Base-by-base conservation (phyloP, 1,139 yeast species). In the Suhomyces guaymorum region DNA sequence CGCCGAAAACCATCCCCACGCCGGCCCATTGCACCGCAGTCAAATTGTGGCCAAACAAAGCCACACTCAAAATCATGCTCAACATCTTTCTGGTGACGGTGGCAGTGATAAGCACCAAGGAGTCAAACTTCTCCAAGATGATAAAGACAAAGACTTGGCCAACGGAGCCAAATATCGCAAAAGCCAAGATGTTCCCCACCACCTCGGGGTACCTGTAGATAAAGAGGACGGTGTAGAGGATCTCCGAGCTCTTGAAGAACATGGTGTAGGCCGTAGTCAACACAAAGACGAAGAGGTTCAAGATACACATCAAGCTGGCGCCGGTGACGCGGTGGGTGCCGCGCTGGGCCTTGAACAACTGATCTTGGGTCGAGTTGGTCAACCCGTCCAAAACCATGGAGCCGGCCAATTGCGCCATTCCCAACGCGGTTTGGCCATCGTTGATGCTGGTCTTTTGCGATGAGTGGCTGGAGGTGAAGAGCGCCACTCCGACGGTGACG, bases 21-120 rank as follows among this genome's bases (percentile, higher is more conserved):
- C 97, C 97, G 1, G 66, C 31, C 88, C 96, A 85, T 61, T 94
- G 97, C 4, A 69, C 64, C 1, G 39, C 6, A 20, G 66, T 70
- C 47, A 92, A 73, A 4, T 59, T 57, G 54, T 92, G 97, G 12
- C 92, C 94, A 61, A 89, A 92, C 48, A 92, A 66, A 3, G 87
- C 57, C 34, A 92, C 96, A 52, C 96, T 85, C 40, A 92, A 63
- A 14, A 89, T 71, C 97, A 92, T 90, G 33, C 97, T 88, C 35
- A 89, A 68, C 97, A 92, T 90, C 55, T 92, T 92, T 46, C 99
- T 74, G 1, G 98, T 90, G 7, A 92, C 97, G 0, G 97, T 94
- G 13, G 95, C 94, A 19, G 96, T 90, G 22, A 92, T 89, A 35
- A 92, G 66, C 1, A 87, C 75, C 41, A 92, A 67, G 3, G 96